Conservation (phyloP, 805 yeast genomes). For the Candida dajiaensis region DNA sequence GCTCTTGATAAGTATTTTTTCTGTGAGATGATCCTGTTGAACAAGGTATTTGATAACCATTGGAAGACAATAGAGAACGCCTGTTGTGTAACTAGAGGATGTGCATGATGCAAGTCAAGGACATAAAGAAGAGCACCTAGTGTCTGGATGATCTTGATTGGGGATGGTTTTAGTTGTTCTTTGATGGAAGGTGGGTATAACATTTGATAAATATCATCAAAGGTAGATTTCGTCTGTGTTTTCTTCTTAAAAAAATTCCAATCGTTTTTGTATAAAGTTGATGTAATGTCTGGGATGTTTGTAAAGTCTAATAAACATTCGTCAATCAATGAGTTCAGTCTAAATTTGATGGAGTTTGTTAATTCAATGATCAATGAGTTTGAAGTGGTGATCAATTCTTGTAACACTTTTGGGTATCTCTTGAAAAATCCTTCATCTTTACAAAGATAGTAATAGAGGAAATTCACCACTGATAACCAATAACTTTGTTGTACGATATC, state of each 20-base stretch:
- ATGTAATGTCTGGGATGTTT: slow-evolving; percentile 76
- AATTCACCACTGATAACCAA: slow-evolving; percentile 81
- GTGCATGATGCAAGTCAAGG: slow-evolving; percentile 73
- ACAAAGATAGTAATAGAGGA: slow-evolving; percentile 68
- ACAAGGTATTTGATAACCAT: slow-evolving; percentile 67
- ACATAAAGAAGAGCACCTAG: slow-evolving; percentile 86
- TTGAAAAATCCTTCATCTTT: slow-evolving; percentile 57
- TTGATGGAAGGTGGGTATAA: slow-evolving; percentile 79
- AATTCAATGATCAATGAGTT: slow-evolving; percentile 63
- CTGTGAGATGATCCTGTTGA: slow-evolving; percentile 64
- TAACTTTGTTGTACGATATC: slow-evolving; percentile 73
- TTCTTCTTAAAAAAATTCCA: slow-evolving; percentile 53
- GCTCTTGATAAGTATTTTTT: slow-evolving; percentile 72
- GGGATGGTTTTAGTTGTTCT: slow-evolving; percentile 84
- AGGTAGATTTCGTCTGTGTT: slow-evolving; percentile 38
- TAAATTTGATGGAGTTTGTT: slow-evolving; percentile 57
- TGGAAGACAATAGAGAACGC: slow-evolving; percentile 71
- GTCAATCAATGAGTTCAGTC: slow-evolving; percentile 52
- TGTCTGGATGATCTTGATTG: slow-evolving; percentile 76
- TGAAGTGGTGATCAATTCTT: slow-evolving; percentile 47
- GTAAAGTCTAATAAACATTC: slow-evolving; percentile 69
- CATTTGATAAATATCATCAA: slow-evolving; percentile 70
- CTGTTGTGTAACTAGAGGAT: slow-evolving; percentile 71
- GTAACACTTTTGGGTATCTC: slow-evolving; percentile 51
- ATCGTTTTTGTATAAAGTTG: slow-evolving; percentile 68